These are phyloP conservation scores for Amanita subjunquillea DNA, from an alignment of 768 basidiomycete species.

Conservation along the genomic window DNA sequence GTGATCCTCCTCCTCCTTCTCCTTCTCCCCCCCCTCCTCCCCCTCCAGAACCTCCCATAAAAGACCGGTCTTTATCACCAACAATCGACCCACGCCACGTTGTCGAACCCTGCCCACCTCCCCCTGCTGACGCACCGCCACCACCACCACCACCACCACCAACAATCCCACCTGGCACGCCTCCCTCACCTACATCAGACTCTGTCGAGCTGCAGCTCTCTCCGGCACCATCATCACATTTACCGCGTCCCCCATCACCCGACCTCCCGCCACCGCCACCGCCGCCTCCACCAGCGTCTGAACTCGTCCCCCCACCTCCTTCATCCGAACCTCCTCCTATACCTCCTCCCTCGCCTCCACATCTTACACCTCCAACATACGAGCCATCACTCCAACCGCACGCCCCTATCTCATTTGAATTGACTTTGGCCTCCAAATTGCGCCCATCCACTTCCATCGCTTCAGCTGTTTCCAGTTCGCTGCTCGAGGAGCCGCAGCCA, in stretches of 20 bases:
- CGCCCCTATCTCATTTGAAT: conserved; percentile 6
- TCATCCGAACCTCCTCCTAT: conserved; percentile 14
- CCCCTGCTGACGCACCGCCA: conserved; percentile 16
- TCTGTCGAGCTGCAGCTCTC: conserved; percentile 16
- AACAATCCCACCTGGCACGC: conserved; percentile 11
- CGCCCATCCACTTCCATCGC: background rate
- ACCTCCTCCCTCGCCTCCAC: conserved; percentile 13
- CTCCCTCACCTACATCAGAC: conserved; percentile 18
- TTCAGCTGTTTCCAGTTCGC: conserved; percentile 12
- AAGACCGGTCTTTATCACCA: conserved; percentile 16
- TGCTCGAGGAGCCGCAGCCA: conserved; percentile 16
- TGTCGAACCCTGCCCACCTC: conserved; percentile 16
- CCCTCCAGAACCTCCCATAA: conserved; percentile 21
- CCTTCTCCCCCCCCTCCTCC: conserved; percentile 20
- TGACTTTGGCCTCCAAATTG: background rate
- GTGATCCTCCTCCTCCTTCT: conserved; percentile 13
- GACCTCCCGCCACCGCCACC: conserved; percentile 18
- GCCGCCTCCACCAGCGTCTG: conserved; percentile 24
- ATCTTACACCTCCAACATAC: conserved; percentile 21
- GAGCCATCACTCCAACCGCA: conserved; percentile 22
- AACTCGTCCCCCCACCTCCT: conserved; percentile 20
- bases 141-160: conserved; percentile 5
- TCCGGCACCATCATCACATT: conserved; percentile 24
- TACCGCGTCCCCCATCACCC: conserved; percentile 15
- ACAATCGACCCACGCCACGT: conserved; percentile 16